A percentile compares a stretch with the other conserved stretches of the same genome.
These are phyloP conservation scores for Persicaria tinctoria DNA, from an alignment of 148 eudicot genomes.

Conservation along the genomic window DNA sequence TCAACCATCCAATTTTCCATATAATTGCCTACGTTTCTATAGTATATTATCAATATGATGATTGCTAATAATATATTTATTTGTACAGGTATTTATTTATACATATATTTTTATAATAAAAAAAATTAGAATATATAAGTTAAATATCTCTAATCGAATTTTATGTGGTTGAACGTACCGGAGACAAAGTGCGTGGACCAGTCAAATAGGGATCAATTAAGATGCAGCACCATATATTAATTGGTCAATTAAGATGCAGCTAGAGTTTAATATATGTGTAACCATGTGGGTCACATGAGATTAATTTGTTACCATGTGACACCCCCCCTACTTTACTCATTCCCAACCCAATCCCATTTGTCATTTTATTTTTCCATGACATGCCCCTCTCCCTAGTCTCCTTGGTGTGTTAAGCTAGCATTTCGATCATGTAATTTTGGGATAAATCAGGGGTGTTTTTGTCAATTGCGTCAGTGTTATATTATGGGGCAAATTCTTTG, in stretches of 20 bases:
- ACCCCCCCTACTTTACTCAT: neutral
- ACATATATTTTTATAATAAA: too few relatives aligned
- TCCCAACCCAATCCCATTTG: neutral
- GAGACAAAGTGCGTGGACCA: neutral
- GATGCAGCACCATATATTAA: neutral
- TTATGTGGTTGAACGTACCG: neutral
- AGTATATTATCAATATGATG: too few relatives aligned
- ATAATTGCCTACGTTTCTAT: too few relatives aligned
- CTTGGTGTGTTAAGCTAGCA: neutral
- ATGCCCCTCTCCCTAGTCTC: neutral
- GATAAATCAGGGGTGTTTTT: neutral
- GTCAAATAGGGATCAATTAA: neutral
- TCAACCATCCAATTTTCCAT: too few relatives aligned
- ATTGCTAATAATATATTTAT: too few relatives aligned
- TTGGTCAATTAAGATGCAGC: neutral
- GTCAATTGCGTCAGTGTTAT: neutral
- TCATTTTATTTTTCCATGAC: neutral
- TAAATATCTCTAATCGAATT: too few relatives aligned
- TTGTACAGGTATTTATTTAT: too few relatives aligned
- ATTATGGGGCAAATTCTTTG: neutral
- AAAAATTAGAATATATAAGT: too few relatives aligned
- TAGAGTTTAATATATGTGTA: neutral
- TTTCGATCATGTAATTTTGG: constrained; percentile 1
- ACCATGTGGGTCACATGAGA: constrained; percentile 10
- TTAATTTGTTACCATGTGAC: constrained; percentile 1